A percentile compares a stretch with the other conserved stretches of the same genome.
These are phyloP conservation scores for Arachnopeziza araneosa DNA, from an alignment of 2,329 filamentous ascomycete species.

Conservation along the genomic window DNA sequence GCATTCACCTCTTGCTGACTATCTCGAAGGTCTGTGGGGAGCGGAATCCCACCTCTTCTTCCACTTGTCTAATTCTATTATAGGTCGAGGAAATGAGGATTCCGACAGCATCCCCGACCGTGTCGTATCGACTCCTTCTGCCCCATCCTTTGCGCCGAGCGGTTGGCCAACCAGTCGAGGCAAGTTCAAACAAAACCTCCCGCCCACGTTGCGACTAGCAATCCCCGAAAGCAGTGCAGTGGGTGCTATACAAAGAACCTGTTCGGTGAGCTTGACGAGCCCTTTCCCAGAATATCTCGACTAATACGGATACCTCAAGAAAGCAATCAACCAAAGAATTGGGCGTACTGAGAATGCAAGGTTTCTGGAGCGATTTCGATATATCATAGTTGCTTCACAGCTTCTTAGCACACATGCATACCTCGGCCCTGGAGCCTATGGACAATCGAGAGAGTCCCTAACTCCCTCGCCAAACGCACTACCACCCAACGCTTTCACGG, in stretches of 20 bases:
- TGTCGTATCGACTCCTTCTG: slow-evolving; percentile 21
- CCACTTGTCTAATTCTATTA: slow-evolving; percentile 3
- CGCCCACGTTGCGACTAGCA: slow-evolving; percentile 39
- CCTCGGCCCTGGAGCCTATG: slow-evolving; percentile 33
- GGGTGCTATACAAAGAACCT: slow-evolving; percentile 43
- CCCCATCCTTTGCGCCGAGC: slow-evolving; percentile 46
- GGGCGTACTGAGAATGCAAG: slow-evolving; percentile 73
- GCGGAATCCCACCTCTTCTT: not conserved
- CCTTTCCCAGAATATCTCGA: slow-evolving; percentile 6
- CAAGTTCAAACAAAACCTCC: slow-evolving; percentile 47
- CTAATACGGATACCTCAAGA: slow-evolving; percentile 39
- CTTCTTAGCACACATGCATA: slow-evolving; percentile 68
- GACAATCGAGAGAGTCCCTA: slow-evolving; percentile 18
- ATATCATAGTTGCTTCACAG: slow-evolving; percentile 88
- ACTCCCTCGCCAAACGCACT: slow-evolving; percentile 16
- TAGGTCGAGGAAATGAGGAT: slow-evolving; percentile 39
- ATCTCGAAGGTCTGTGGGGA: slow-evolving; percentile 69
- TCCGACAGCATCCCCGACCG: slow-evolving; percentile 27
- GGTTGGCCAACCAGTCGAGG: slow-evolving; percentile 49
- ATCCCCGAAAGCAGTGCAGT: slow-evolving; percentile 37
- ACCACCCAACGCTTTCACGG: slow-evolving; percentile 43
- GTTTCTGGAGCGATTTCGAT: slow-evolving; percentile 89
- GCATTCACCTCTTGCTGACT: slow-evolving; percentile 81
- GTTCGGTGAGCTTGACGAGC: slow-evolving; percentile 40
- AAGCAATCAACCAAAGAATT: slow-evolving; percentile 65